Percentiles rank a stretch among this genome's conserved stretches.
phyloP scores from a whole-genome alignment of 345 rosid genomes.

The Salix brachista region DNA sequence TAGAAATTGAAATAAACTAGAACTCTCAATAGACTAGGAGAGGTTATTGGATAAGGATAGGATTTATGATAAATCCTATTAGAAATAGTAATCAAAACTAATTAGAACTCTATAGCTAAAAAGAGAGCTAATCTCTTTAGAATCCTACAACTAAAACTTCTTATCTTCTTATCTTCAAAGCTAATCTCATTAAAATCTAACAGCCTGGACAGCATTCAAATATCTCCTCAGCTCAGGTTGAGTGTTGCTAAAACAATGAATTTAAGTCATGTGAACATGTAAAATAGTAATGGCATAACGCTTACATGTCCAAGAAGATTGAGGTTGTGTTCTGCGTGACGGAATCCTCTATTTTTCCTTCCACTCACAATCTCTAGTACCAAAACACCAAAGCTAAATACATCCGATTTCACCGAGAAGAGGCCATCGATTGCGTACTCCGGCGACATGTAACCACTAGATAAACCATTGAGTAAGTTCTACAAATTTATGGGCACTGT shows the following conservation, averaged over 20 bases:
- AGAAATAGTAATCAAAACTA: too few relatives aligned
- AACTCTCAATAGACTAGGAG: too few relatives aligned
- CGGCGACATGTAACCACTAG: background rate
- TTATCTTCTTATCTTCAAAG: too few relatives aligned
- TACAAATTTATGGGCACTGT: too few relatives aligned
- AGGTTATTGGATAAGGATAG: too few relatives aligned
- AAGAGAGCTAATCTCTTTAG: too few relatives aligned
- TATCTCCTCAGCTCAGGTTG: background rate
- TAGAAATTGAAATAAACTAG: too few relatives aligned
- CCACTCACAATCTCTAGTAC: background rate
- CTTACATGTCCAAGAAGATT: conserved; percentile 14
- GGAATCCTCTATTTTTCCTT: background rate
- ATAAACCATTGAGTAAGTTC: background rate
- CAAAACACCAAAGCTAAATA: background rate
- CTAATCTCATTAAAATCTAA: too few relatives aligned
- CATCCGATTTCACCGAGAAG: background rate
- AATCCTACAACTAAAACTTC: too few relatives aligned
- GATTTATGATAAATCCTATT: too few relatives aligned
- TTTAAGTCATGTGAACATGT: background rate
- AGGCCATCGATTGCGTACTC: background rate
- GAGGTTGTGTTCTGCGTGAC: background rate
- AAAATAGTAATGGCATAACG: background rate
- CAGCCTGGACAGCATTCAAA: background rate
- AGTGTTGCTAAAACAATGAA: background rate
- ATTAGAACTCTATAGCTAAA: too few relatives aligned